Evolutionary conservation across 768 basidiomycete genomes (phyloP).

Genomic region (Hygrocybe coccinea): DNA sequence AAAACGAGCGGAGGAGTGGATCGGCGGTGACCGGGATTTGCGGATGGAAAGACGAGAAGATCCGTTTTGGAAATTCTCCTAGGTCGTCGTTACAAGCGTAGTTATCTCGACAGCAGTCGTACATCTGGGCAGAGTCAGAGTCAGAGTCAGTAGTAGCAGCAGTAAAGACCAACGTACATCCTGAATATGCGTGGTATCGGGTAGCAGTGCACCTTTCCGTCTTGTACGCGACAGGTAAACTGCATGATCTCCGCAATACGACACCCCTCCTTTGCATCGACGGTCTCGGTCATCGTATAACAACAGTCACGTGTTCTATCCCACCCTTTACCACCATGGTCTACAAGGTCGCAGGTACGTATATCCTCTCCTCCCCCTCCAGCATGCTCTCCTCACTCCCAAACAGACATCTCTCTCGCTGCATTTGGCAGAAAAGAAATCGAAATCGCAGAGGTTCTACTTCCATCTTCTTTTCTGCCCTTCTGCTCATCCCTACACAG

Average conservation of each 20-base stretch:
- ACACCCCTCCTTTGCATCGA: constrained; percentile 35
- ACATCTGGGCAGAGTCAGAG: constrained; percentile 49
- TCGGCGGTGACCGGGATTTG: no score
- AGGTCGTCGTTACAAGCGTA: no score
- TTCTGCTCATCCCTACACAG: constrained; percentile 35
- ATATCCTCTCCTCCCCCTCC: background rate
- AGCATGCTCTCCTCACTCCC: constrained; percentile 9
- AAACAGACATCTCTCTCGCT: constrained; percentile 86
- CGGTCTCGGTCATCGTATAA: background rate
- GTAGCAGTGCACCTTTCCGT: constrained; percentile 49
- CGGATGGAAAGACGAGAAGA: no score
- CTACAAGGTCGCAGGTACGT: constrained; percentile 85
- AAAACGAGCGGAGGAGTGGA: no score
- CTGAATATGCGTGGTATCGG: constrained; percentile 72
- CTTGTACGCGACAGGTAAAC: constrained; percentile 52
- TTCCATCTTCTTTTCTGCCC: constrained; percentile 10
- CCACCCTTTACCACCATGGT: constrained; percentile 51
- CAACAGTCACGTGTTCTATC: constrained; percentile 6
- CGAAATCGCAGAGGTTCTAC: constrained; percentile 89
- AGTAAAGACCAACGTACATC: constrained; percentile 43
- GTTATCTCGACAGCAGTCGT: constrained; percentile 72
- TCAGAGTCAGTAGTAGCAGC: constrained; percentile 1
- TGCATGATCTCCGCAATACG: constrained; percentile 68
- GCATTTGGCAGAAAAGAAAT: constrained; percentile 99
- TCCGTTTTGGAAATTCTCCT: no score